phyloP scores from a whole-genome alignment of 2,329 filamentous ascomycete species.

The Xylaria hypoxylon region DNA sequence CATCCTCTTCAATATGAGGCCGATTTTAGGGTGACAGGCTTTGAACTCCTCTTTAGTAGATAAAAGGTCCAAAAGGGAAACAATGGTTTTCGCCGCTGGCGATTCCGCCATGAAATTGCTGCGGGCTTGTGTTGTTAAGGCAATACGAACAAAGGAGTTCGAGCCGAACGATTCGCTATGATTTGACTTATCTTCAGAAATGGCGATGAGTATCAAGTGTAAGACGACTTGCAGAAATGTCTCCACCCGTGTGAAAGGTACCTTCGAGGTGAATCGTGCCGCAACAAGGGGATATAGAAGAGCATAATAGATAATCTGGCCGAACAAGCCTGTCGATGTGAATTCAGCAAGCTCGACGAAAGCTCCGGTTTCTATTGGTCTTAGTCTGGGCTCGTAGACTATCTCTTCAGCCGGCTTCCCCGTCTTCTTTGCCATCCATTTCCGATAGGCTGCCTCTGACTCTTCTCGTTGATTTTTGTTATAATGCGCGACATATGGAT shows the following conservation, averaged over 20 bases:
- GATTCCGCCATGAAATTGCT: constrained; percentile 70
- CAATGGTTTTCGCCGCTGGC: constrained; percentile 70
- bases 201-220: constrained; percentile 86
- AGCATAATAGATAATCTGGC: constrained; percentile 89
- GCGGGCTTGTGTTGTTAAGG: constrained; percentile 72
- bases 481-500: constrained; percentile 96
- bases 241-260: constrained; percentile 86
- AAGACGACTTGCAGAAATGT: constrained; percentile 91
- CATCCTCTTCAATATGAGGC: constrained; percentile 84
- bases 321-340: constrained; percentile 86
- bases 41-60: constrained; percentile 79
- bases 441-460: constrained; percentile 88
- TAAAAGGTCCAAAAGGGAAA: constrained; percentile 71
- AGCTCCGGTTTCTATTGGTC: constrained; percentile 78
- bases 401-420: constrained; percentile 84
- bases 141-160: constrained; percentile 78
- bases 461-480: constrained; percentile 97
- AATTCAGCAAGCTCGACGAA: constrained; percentile 83
- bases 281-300: constrained; percentile 83
- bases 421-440: constrained; percentile 86
- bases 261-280: constrained; percentile 74
- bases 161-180: constrained; percentile 62
- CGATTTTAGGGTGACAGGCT: constrained; percentile 85
- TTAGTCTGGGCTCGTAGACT: constrained; percentile 89
- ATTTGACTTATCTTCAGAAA: constrained; percentile 79